phyloP scores from a whole-genome alignment of 129 eudicot species.

The Gnaphalium uliginosum region DNA sequence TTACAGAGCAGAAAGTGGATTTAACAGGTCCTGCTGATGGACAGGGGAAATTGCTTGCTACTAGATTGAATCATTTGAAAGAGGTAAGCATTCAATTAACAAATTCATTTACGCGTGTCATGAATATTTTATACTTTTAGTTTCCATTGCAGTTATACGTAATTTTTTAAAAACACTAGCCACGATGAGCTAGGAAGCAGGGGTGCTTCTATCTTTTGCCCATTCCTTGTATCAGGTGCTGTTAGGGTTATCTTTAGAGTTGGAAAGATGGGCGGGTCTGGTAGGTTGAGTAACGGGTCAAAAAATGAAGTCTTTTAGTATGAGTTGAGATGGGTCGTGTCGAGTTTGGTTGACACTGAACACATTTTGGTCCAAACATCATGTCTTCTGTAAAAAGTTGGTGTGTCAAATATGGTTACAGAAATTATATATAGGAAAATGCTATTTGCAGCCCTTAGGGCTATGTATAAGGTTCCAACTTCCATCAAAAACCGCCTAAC shows the following conservation, averaged over 20 bases:
- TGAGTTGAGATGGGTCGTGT: neutral
- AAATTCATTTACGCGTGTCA: neutral
- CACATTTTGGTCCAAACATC: neutral
- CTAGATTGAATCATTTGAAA: slow-evolving; percentile 60
- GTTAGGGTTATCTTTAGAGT: neutral
- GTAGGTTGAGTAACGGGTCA: neutral
- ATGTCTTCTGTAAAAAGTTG: neutral
- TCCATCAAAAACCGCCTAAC: no score
- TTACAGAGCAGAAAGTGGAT: slow-evolving; percentile 54
- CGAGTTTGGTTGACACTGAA: neutral
- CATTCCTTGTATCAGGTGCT: neutral
- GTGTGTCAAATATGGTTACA: neutral
- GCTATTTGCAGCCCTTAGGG: no score
- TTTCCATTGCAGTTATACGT: slow-evolving; percentile 14
- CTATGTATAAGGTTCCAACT: no score
- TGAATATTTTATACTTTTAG: neutral
- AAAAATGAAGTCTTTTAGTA: neutral
- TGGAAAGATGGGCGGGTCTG: neutral
- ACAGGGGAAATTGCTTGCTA: slow-evolving; percentile 54
- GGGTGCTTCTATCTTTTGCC: slow-evolving; percentile 6
- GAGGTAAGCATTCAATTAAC: slow-evolving; percentile 49
- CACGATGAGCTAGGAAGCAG: slow-evolving; percentile 13
- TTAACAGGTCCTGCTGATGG: slow-evolving; percentile 40
- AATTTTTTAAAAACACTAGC: neutral
- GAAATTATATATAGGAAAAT: neutral